Evolutionary conservation across 495 filamentous ascomycete genomes (phyloP).

Genomic region (Tuber magnatum): DNA sequence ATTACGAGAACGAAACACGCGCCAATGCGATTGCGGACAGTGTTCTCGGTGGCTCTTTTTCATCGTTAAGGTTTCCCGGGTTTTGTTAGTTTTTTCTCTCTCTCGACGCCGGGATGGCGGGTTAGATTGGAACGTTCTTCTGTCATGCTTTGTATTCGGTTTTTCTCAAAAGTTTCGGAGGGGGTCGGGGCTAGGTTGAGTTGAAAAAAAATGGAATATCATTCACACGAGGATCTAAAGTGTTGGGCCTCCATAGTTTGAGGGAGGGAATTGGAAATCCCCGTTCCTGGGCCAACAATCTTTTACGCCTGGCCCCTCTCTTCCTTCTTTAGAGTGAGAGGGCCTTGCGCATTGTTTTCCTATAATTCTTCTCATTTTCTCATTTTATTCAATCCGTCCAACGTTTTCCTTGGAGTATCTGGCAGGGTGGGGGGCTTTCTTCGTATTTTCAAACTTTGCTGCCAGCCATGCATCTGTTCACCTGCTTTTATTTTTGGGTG

Average conservation of each 20-base stretch:
- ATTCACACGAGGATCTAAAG: neutral
- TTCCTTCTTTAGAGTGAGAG: neutral
- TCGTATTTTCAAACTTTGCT: constrained; percentile 19
- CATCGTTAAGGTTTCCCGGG: neutral
- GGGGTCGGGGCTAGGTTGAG: neutral
- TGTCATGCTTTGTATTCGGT: neutral
- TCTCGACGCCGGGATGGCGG: neutral
- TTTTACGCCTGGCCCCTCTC: neutral
- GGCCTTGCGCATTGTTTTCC: neutral
- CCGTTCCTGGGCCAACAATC: neutral
- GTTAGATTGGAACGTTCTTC: constrained; percentile 2
- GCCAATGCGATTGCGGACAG: neutral
- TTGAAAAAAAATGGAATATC: neutral
- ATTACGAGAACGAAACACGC: neutral
- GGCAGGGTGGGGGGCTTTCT: constrained; percentile 1
- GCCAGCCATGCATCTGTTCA: constrained; percentile 22
- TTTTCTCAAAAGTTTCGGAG: neutral
- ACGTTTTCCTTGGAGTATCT: constrained; percentile 4
- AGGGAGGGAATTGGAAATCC: neutral
- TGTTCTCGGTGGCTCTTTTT: neutral
- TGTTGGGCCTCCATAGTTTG: neutral
- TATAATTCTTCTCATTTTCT: neutral
- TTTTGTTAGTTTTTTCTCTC: neutral
- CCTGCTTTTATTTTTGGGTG: constrained; percentile 10
- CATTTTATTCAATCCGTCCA: neutral